A percentile compares a stretch with the other conserved stretches of the same genome.
Evolutionary conservation across 352 stramenopile genomes (phyloP).

Genomic region (Thalassiosira hispida): DNA sequence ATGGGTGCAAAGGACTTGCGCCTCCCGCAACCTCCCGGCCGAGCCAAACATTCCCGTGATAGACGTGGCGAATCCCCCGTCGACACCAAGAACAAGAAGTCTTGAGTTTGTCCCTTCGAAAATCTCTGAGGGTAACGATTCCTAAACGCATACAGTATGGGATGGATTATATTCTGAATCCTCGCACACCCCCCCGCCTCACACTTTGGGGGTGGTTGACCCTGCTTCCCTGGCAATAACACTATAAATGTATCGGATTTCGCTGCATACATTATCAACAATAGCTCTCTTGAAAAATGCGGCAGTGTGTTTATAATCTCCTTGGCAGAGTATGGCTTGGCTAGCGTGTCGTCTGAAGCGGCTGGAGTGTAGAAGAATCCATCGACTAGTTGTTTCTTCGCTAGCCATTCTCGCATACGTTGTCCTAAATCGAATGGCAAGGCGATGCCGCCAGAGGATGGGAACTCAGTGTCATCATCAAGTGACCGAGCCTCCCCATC

Average conservation of each 20-base stretch:
- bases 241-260: conserved; percentile 5
- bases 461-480: too few relatives aligned
- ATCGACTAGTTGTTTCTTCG: too few relatives aligned
- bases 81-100: conserved; percentile 2
- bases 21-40: neutral
- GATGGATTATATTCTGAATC: neutral
- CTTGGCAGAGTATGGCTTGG: neutral
- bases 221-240: neutral
- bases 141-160: neutral
- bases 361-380: too few relatives aligned
- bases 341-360: too few relatives aligned
- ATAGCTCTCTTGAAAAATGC: neutral
- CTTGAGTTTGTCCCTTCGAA: neutral
- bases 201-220: neutral
- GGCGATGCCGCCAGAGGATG: too few relatives aligned
- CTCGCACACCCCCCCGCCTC: neutral
- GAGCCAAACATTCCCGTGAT: neutral
- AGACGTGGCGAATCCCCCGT: neutral
- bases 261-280: neutral
- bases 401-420: too few relatives aligned
- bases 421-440: too few relatives aligned
- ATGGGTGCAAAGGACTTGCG: conserved; percentile 1
- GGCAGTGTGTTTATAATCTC: neutral
- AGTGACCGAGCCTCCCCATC: too few relatives aligned
- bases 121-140: conserved; percentile 5